Conservation (phyloP, 2,329 filamentous ascomycete species). For the Fusarium coicis region DNA sequence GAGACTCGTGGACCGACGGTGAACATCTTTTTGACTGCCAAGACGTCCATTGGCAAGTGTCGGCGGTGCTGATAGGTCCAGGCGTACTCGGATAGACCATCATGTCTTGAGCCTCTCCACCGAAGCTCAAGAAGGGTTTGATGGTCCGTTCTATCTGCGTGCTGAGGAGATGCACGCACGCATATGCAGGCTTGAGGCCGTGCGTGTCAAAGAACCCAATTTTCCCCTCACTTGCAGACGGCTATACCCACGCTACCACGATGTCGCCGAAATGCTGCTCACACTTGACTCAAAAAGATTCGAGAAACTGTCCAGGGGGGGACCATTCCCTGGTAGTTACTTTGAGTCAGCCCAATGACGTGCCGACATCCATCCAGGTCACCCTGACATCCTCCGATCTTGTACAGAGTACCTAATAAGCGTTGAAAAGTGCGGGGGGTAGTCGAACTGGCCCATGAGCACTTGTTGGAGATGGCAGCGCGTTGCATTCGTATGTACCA, state of each 20-base stretch:
- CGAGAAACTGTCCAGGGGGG: slow-evolving; percentile 25
- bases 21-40: slow-evolving; percentile 35
- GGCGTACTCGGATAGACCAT: slow-evolving; percentile 24
- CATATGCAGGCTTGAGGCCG: slow-evolving; percentile 36
- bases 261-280: slow-evolving; percentile 27
- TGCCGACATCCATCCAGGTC: neutral
- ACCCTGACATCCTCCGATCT: slow-evolving; percentile 22
- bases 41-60: slow-evolving; percentile 22
- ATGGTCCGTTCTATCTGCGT: slow-evolving; percentile 16
- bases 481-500: slow-evolving; percentile 14
- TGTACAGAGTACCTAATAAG: neutral
- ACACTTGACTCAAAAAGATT: slow-evolving; percentile 19
- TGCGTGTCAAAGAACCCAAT: slow-evolving; percentile 27
- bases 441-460: slow-evolving; percentile 21
- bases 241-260: slow-evolving; percentile 19
- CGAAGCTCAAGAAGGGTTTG: slow-evolving; percentile 23
- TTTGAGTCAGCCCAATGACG: slow-evolving; percentile 33
- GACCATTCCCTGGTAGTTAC: neutral
- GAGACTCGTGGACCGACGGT: slow-evolving; percentile 30
- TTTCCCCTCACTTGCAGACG: slow-evolving; percentile 27
- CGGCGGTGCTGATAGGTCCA: slow-evolving; percentile 37
- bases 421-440: slow-evolving; percentile 37
- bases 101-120: slow-evolving; percentile 31
- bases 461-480: neutral
- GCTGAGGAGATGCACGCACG: slow-evolving; percentile 25